Evolutionary conservation across 1,284 basidiomycete species (phyloP), one percentile per base, ranked within the genome.

Genomic region (Neonothopanus nambi): DNA sequence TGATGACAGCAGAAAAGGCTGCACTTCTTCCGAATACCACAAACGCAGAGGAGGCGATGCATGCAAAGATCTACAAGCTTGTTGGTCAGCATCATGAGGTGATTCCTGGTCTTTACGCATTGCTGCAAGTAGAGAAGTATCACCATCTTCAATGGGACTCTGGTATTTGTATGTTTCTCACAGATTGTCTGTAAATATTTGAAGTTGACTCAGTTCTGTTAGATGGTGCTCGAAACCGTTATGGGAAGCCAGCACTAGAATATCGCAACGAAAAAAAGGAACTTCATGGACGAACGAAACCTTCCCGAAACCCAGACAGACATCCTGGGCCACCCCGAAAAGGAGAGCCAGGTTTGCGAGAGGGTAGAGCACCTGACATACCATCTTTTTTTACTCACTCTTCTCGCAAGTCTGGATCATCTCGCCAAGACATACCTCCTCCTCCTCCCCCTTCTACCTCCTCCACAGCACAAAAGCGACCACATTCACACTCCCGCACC

Each of bases 41-140:
- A 0, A 72, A 70, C 56, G 62, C 70, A 0, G 62, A 67, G 41
- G 69, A 72, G 56, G 52, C 66, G 0, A 66, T 70, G 63, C 66
- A 72, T 48, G 33, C 55, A 51, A 66, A 62, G 42, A 41, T 71
- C 1, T 71, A 70, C 33, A 5, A 33, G 8, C 13, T 33, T 7
- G 45, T 33, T 36, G 45, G 45, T 0, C 38, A 51, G 3, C n/a
- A 63, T 24, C 62, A 65, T 46, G 26, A 18, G 0, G 51, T 69
- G 12, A 48, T 67, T 4, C 43, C 58, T 9, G 66, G 66, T 1
- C n/a, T 69, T 11, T 41, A 57, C 18, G 46, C 41, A 3, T 50
- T 68, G 1, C 42, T 39, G 21, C 28, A 12, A 5, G 52, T 67
- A 40, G 61, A 60, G 1, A 23, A 48, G 2, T 56, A 62, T 42